phyloP scores from a whole-genome alignment of 768 basidiomycete species.

The Mycena chlorophos region DNA sequence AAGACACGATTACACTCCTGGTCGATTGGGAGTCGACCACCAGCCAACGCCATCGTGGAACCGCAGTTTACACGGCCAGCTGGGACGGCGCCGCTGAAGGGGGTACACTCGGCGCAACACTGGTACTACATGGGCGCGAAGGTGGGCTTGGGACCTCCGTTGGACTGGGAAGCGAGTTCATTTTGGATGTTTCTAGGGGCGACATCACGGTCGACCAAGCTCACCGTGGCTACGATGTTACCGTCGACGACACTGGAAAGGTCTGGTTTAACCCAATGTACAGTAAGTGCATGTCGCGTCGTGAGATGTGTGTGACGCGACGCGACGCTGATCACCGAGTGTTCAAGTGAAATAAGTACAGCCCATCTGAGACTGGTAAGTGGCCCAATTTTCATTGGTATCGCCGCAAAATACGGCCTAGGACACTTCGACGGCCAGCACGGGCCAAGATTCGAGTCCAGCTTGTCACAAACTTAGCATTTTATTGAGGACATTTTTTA shows the following conservation, averaged over 20 bases:
- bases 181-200: slow-evolving; percentile 51
- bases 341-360: slow-evolving; percentile 86
- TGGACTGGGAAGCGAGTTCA: slow-evolving; percentile 12
- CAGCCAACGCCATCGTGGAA: slow-evolving; percentile 61
- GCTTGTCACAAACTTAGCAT: too few species aligned
- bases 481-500: too few species aligned
- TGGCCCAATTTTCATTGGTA: too few species aligned
- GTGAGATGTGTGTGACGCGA: not conserved
- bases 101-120: slow-evolving; percentile 88
- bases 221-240: slow-evolving; percentile 90
- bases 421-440: slow-evolving; percentile 93
- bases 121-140: slow-evolving; percentile 97
- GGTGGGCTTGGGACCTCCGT: slow-evolving; percentile 37
- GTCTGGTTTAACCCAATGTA: slow-evolving; percentile 90
- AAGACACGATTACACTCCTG: slow-evolving; percentile 92
- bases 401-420: too few species aligned
- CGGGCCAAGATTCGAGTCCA: too few species aligned
- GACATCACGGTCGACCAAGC: slow-evolving; percentile 93
- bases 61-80: slow-evolving; percentile 88
- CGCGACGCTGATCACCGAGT: too few species aligned
- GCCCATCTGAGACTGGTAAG: slow-evolving; percentile 86
- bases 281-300: slow-evolving; percentile 11
- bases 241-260: slow-evolving; percentile 82
- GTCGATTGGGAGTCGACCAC: slow-evolving; percentile 88
- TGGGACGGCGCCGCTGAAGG: slow-evolving; percentile 88